These are phyloP conservation scores for Zygoascus sp. DNA, from an alignment of 1,139 yeast genomes.

Conservation along the genomic window DNA sequence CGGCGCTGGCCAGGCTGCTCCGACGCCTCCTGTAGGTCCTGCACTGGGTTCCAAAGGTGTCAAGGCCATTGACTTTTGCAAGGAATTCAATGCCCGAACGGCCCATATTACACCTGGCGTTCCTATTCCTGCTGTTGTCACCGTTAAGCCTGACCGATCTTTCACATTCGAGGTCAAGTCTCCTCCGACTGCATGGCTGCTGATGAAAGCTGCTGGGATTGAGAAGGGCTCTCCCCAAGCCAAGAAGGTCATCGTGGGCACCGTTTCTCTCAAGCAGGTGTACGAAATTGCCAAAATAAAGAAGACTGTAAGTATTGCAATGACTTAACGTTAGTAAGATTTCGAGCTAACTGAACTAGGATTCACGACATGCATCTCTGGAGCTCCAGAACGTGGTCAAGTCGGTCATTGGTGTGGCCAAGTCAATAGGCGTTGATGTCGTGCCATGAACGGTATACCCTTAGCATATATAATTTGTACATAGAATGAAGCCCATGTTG, in stretches of 20 bases:
- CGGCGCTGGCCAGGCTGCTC: conserved; percentile 99
- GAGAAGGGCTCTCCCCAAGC: conserved; percentile 65
- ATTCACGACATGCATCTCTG: conserved; percentile 67
- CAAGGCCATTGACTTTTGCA: conserved; percentile 96
- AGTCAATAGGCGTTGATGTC: conserved; percentile 79
- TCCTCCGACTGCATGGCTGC: conserved; percentile 87
- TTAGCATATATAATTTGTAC: background rate
- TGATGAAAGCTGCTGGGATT: conserved; percentile 79
- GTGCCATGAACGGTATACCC: conserved; percentile 45
- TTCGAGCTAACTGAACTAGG: conserved; percentile 39
- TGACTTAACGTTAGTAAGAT: too few relatives aligned
- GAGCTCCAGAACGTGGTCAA: conserved; percentile 76
- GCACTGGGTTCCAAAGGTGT: conserved; percentile 98
- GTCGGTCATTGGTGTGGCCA: conserved; percentile 80
- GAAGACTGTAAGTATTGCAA: conserved; percentile 43
- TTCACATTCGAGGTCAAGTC: conserved; percentile 83
- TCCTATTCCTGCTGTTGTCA: conserved; percentile 82
- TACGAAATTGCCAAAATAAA: conserved; percentile 95
- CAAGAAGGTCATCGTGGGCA: conserved; percentile 51
- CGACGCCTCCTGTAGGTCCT: conserved; percentile 99
- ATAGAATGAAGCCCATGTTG: background rate
- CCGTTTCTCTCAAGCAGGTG: conserved; percentile 77
- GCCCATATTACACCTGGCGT: conserved; percentile 79
- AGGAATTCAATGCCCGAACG: conserved; percentile 96
- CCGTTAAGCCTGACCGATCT: conserved; percentile 87